Conservation (phyloP, 345 rosid genomes). For the Pugionium dolabratum region DNA sequence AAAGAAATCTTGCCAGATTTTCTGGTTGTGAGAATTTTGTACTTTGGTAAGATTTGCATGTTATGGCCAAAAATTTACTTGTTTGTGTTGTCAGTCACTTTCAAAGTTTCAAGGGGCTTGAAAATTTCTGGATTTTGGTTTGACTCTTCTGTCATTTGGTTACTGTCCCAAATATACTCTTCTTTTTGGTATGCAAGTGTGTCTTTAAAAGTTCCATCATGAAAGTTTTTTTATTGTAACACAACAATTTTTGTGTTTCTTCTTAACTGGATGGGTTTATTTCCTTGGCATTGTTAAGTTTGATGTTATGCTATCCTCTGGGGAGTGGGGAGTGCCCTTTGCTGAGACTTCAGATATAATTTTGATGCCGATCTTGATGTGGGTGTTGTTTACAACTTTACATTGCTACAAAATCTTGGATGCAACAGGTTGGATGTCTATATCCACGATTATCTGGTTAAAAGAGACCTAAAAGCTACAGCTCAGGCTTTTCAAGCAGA, state of each 20-base stretch:
- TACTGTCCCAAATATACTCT: conserved; percentile 22
- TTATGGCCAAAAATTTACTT: no score
- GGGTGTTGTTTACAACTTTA: no score
- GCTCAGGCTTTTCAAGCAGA: conserved; percentile 99
- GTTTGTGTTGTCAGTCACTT: no score
- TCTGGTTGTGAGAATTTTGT: conserved; percentile 17
- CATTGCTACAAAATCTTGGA: no score
- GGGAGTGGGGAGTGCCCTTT: conserved; percentile 13
- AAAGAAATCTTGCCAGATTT: conserved; percentile 7
- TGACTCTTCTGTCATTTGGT: conserved; percentile 25
- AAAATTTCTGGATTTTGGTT: neutral
- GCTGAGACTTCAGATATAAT: neutral
- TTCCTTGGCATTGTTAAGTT: conserved; percentile 3
- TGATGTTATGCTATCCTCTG: conserved; percentile 7
- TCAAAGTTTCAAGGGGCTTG: neutral
- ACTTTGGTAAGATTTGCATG: conserved; percentile 24
- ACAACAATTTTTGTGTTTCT: conserved; percentile 5
- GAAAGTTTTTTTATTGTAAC: conserved; percentile 9
- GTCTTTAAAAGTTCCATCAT: neutral
- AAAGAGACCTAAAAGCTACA: conserved; percentile 91
- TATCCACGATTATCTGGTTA: conserved; percentile 92
- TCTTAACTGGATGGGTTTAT: no score
- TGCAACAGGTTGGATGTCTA: conserved; percentile 90
- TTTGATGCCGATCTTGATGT: conserved; percentile 5
- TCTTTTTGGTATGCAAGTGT: conserved; percentile 21